Evolutionary conservation across 148 eudicot genomes (phyloP), one percentile per base, ranked within the genome.

Genomic region (Dianthus caryophyllus): DNA sequence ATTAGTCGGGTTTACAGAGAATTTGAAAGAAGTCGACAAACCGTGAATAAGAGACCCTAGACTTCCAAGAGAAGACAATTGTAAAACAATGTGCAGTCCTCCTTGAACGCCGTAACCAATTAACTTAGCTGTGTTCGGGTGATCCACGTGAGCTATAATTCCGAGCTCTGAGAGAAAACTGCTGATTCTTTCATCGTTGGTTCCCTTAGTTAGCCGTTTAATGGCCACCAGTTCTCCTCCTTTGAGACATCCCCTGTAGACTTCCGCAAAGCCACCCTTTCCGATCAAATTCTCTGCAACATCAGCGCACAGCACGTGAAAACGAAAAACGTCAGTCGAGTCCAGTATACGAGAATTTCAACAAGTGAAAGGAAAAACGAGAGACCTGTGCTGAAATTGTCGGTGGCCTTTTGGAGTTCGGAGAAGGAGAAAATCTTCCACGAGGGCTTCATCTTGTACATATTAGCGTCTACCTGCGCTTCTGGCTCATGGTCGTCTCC

Each of bases 21-120:
- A 64, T 13, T 17, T 27, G 36, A 65, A 36, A 50, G 48, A 25
- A 4, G 11, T 39, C 57, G 27, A 71, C 85, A 61, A 56, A 90
- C 96, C 93, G 41, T 75, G 80, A 39, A 90, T 87, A 75, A 84
- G 82, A 43, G 90, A 80, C 44, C 85, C 88, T 62, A 90, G 76
- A 74, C 93, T 90, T 68, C 96, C 96, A 53, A 75, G 84, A 11
- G 87, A 84, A 72, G 96, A 90, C 70, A 90, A 73, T 72, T 85
- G 72, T 65, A 90, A 84, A 39, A 90, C 87, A 65, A 90, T 85
- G 64, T 67, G 79, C 44, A 84, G 74, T 76, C 90, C 93, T 11
- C 85, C 83, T 76, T 90, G 84, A 63, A 90, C 85, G 70, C 93
- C 96, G 71, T 84, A 90, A 9, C 96, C 96, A 46, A 90, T 69